These are phyloP conservation scores for Elongisporangium anandrum DNA, from an alignment of 352 stramenopile species.

Conservation along the genomic window DNA sequence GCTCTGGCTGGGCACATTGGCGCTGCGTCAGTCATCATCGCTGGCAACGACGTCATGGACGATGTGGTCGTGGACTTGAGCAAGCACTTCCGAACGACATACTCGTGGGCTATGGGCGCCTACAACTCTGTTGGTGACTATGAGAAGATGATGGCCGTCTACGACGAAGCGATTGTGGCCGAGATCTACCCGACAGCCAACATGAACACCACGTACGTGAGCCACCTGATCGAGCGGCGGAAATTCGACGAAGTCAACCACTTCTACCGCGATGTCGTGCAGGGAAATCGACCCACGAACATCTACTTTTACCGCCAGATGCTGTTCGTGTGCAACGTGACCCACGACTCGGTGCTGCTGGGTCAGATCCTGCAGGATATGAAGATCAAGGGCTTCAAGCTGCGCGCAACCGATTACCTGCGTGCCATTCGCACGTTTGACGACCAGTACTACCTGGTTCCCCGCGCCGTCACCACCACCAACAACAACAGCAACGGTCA, in stretches of 20 bases:
- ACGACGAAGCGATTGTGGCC: constrained; percentile 33
- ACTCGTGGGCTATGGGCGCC: constrained; percentile 59
- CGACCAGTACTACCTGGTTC: constrained; percentile 31
- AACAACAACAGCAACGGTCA: neutral
- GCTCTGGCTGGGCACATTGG: constrained; percentile 29
- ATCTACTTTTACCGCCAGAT: constrained; percentile 62
- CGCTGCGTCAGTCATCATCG: constrained; percentile 15
- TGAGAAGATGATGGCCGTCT: constrained; percentile 37
- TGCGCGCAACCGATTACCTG: constrained; percentile 48
- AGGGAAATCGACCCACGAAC: constrained; percentile 38
- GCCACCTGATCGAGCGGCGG: constrained; percentile 29
- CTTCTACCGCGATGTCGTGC: constrained; percentile 39
- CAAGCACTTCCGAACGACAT: constrained; percentile 54
- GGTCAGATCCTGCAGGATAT: constrained; percentile 47
- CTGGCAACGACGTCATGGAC: constrained; percentile 27
- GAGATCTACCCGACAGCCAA: constrained; percentile 52
- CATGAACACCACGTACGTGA: constrained; percentile 60
- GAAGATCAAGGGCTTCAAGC: constrained; percentile 63
- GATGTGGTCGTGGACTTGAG: constrained; percentile 29
- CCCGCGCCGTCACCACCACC: neutral
- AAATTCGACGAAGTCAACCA: constrained; percentile 34
- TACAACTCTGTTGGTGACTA: constrained; percentile 21
- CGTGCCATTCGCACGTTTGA: constrained; percentile 48
- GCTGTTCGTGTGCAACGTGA: constrained; percentile 34
- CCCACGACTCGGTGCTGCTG: constrained; percentile 24